These are phyloP conservation scores for Isatis tinctoria DNA, from an alignment of 345 rosid genomes.

Conservation along the genomic window DNA sequence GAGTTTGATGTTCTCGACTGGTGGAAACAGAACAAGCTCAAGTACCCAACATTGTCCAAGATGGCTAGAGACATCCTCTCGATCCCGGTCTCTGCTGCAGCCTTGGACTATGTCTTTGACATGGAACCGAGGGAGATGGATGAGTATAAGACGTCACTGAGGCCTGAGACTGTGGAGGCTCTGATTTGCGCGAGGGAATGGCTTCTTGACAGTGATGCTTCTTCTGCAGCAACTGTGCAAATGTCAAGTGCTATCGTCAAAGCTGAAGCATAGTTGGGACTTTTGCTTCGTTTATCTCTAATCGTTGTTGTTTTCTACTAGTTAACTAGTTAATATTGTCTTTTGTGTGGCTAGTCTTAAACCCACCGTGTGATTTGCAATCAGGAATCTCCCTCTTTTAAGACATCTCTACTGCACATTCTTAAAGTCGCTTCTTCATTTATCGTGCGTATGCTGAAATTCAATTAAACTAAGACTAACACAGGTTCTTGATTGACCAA, in stretches of 20 bases:
- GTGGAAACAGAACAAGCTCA: conserved; percentile 86
- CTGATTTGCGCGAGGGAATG: conserved; percentile 84
- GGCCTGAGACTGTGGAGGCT: conserved; percentile 88
- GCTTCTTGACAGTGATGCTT: conserved; percentile 45
- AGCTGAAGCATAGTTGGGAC: conserved; percentile 45
- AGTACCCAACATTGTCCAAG: conserved; percentile 75
- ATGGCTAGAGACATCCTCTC: conserved; percentile 85
- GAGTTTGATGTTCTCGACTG: conserved; percentile 81
- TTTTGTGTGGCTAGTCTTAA: too few species aligned
- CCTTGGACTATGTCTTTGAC: conserved; percentile 54
- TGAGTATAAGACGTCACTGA: conserved; percentile 56
- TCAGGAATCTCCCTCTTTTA: too few species aligned
- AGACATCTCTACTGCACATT: too few species aligned
- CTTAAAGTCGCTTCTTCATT: too few species aligned
- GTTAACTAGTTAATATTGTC: background rate
- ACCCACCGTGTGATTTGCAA: too few species aligned
- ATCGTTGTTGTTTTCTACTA: conserved; percentile 2
- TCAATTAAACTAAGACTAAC: too few species aligned
- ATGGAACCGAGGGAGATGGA: conserved; percentile 53
- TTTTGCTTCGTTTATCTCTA: background rate
- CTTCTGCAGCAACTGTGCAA: background rate
- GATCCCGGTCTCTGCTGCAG: conserved; percentile 58
- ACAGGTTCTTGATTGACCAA: too few species aligned
- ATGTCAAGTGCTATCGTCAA: conserved; percentile 45
- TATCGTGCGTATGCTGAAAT: too few species aligned